Base-by-base conservation (phyloP, 495 filamentous ascomycete species). In the Pyrenopolyporus hunteri region DNA sequence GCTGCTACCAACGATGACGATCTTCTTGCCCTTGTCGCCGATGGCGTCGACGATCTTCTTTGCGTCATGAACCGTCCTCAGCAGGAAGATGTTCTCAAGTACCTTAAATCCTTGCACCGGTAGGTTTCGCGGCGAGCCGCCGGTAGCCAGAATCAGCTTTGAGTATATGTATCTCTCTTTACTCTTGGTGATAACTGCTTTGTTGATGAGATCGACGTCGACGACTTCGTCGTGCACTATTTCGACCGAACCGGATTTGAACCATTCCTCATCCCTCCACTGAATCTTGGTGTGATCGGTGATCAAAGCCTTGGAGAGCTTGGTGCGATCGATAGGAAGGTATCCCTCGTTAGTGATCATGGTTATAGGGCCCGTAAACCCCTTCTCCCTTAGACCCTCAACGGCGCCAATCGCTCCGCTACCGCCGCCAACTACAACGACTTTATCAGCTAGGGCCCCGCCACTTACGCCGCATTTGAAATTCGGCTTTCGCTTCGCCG, bases 291-390 rank as follows among this genome's bases (percentile, higher is more conserved):
- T 75, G 1, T 81, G 71, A 67, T 98, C 93, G n/a, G 90, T 80
- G 59, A 98, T 86, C 9, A 98, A 78, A 1, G 94, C 92, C 74
- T 98, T 98, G 52, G 91, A 96, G 44, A 98, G 85, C 80, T 98
- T 98, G 4, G 94, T 90, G 10, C 94, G 85, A 79, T 98, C 94
- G 70, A 97, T 92, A 37, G 91, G 90, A 16, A 86, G 79, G 70
- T 93, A 87, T 2, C 88, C 87, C 71, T 98, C 94, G 57, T 79
- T 84, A n/a, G 89, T 85, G 61, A 98, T 85, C 64, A 96, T 77
- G 6, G 92, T 94, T 57, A 98, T 89, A 46, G 81, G 72, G 20
- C 94, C 94, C 4, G 79, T 83, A 80, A 88, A 98, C 23, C 90
- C 91, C 23, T 87, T 84, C 53, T 87, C 87, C 16, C 95, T 87